Evolutionary conservation across 805 yeast genomes (phyloP).

Genomic region (Millerozyma acaciae): DNA sequence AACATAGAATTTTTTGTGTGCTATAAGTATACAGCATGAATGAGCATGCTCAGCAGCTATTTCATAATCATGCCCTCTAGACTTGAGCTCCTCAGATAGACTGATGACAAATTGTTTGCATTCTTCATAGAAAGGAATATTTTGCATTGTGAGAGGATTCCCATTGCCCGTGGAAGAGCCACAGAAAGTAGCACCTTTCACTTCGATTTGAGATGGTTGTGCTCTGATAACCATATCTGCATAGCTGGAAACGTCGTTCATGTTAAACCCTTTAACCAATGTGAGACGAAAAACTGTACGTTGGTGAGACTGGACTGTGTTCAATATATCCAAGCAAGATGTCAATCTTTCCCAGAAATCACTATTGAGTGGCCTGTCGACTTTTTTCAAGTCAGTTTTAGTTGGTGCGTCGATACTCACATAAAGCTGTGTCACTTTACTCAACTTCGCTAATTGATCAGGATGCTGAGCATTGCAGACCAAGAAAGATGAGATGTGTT

Average conservation of each 20-base stretch:
- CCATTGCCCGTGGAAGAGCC: slow-evolving; percentile 83
- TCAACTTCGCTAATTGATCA: slow-evolving; percentile 62
- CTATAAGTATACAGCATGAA: slow-evolving; percentile 86
- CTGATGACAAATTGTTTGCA: slow-evolving; percentile 70
- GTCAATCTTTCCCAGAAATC: slow-evolving; percentile 87
- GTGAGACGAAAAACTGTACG: slow-evolving; percentile 90
- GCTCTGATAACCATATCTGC: slow-evolving; percentile 85
- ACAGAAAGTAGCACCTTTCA: slow-evolving; percentile 94
- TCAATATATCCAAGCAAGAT: slow-evolving; percentile 73
- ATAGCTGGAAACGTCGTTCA: slow-evolving; percentile 73
- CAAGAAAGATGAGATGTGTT: slow-evolving; percentile 77
- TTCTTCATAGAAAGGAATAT: slow-evolving; percentile 91
- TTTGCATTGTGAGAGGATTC: slow-evolving; percentile 90
- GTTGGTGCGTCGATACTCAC: slow-evolving; percentile 95
- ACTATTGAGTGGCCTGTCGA: slow-evolving; percentile 83
- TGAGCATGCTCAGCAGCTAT: slow-evolving; percentile 95
- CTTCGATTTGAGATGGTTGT: slow-evolving; percentile 81
- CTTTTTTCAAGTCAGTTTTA: slow-evolving; percentile 69
- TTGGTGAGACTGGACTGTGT: slow-evolving; percentile 71
- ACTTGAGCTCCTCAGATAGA: slow-evolving; percentile 56
- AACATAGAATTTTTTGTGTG: slow-evolving; percentile 66
- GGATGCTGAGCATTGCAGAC: slow-evolving; percentile 98
- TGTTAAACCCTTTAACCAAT: slow-evolving; percentile 87
- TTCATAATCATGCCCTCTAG: slow-evolving; percentile 69
- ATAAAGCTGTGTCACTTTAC: slow-evolving; percentile 83